Conservation (phyloP, 2,329 filamentous ascomycete species). For the Hirsutella thompsonii region DNA sequence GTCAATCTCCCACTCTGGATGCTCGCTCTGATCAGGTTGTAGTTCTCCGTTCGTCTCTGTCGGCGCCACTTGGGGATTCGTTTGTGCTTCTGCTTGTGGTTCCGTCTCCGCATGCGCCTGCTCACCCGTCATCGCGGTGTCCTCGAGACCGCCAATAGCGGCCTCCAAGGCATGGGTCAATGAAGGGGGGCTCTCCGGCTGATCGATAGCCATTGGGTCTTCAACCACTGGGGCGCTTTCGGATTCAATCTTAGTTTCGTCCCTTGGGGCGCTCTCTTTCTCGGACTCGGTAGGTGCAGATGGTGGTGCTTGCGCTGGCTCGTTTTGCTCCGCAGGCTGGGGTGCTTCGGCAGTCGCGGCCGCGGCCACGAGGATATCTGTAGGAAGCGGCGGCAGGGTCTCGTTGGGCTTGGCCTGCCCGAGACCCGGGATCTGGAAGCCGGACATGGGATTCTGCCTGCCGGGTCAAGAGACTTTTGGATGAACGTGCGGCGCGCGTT, state of each 20-base stretch:
- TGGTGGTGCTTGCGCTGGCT: constrained; percentile 1
- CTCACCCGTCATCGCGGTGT: constrained; percentile 2
- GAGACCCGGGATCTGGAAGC: constrained; percentile 29
- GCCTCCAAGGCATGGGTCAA: constrained; percentile 31
- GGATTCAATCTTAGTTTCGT: background rate
- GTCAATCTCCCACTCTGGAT: constrained; percentile 76
- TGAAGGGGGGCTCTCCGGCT: constrained; percentile 20
- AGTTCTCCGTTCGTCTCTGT: constrained; percentile 8
- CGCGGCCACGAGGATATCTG: constrained; percentile 17
- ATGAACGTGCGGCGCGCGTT: background rate
- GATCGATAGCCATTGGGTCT: constrained; percentile 25
- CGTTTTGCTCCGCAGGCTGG: constrained; percentile 2
- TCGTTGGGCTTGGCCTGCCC: constrained; percentile 30
- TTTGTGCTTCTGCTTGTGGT: background rate
- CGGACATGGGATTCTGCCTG: constrained; percentile 18
- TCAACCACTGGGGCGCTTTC: constrained; percentile 1
- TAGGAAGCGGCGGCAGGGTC: constrained; percentile 22
- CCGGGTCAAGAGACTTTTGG: background rate
- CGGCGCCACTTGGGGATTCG: background rate
- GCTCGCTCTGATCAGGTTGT: constrained; percentile 23
- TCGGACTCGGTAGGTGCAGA: background rate
- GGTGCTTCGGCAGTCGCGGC: constrained; percentile 9
- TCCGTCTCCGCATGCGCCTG: constrained; percentile 2
- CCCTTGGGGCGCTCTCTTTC: background rate
- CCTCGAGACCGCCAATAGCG: constrained; percentile 24